phyloP scores from a whole-genome alignment of 176 grass and related monocot genomes.

The Phragmites australis region DNA sequence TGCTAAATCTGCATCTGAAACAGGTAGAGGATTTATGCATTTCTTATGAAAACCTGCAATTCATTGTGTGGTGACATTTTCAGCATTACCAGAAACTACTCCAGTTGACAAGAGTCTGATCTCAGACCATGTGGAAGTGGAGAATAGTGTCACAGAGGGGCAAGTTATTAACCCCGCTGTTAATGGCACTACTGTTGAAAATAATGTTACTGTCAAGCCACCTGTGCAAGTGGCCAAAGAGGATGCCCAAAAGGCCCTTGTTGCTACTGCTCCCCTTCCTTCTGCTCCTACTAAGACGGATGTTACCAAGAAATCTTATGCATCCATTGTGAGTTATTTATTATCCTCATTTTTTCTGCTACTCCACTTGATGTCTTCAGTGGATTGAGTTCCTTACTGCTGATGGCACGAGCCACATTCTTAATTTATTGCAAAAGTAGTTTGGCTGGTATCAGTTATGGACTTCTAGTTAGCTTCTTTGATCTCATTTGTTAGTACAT shows the following conservation, averaged over 20 bases:
- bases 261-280: conserved; percentile 2
- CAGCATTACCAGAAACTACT: conserved; percentile 40
- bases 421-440: background rate
- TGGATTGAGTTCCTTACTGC: background rate
- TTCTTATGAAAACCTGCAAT: no score
- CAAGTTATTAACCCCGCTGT: conserved; percentile 10
- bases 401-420: background rate
- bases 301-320: conserved; percentile 83
- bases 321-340: conserved; percentile 78
- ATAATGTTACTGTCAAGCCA: conserved; percentile 37
- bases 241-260: conserved; percentile 35
- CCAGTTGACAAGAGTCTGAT: background rate
- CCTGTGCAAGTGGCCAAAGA: conserved; percentile 51
- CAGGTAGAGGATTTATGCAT: no score
- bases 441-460: background rate
- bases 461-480: conserved; percentile 10
- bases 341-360: background rate
- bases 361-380: background rate
- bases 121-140: background rate
- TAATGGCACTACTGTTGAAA: conserved; percentile 36
- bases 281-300: conserved; percentile 50
- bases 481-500: conserved; percentile 9
- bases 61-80: no score
- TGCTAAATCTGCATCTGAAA: conserved; percentile 38
- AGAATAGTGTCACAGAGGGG: background rate